phyloP scores from a whole-genome alignment of 1,284 basidiomycete species.

The Trichosporon coremiiforme region DNA sequence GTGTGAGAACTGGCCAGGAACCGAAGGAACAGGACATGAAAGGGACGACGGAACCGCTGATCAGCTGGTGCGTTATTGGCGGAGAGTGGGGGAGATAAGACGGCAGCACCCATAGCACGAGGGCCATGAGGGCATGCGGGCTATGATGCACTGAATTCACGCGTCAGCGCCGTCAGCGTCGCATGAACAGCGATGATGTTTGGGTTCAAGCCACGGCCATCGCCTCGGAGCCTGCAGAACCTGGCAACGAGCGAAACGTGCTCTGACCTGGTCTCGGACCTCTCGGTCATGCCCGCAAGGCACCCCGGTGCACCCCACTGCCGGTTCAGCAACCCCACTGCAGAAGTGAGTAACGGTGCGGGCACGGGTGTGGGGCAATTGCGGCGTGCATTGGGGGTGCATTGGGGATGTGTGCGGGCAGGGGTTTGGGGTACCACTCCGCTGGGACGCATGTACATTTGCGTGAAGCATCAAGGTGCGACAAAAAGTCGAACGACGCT shows the following conservation, averaged over 20 bases:
- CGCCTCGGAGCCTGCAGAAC: too few species aligned
- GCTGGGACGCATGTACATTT: too few species aligned
- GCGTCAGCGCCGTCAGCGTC: too few species aligned
- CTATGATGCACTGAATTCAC: too few species aligned
- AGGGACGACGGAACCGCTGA: neutral
- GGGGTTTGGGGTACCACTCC: neutral
- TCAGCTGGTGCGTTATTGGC: neutral
- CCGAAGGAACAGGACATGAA: neutral
- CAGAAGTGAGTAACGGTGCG: neutral
- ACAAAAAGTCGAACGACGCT: constrained; percentile 6
- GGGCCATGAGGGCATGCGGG: neutral
- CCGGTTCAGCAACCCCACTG: too few species aligned
- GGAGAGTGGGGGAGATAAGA: neutral
- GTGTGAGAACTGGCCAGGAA: constrained; percentile 1
- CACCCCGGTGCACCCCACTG: too few species aligned
- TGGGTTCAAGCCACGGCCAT: too few species aligned
- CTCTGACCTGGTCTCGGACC: too few species aligned
- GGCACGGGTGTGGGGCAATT: neutral
- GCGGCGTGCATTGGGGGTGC: neutral
- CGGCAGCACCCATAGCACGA: neutral
- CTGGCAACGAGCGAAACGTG: too few species aligned
- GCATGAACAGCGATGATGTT: too few species aligned
- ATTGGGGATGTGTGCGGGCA: neutral
- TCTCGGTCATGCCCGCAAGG: too few species aligned
- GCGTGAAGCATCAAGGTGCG: too few species aligned